Base-by-base conservation (phyloP, 306 rosid genomes). In the Medicago ruthenica region DNA sequence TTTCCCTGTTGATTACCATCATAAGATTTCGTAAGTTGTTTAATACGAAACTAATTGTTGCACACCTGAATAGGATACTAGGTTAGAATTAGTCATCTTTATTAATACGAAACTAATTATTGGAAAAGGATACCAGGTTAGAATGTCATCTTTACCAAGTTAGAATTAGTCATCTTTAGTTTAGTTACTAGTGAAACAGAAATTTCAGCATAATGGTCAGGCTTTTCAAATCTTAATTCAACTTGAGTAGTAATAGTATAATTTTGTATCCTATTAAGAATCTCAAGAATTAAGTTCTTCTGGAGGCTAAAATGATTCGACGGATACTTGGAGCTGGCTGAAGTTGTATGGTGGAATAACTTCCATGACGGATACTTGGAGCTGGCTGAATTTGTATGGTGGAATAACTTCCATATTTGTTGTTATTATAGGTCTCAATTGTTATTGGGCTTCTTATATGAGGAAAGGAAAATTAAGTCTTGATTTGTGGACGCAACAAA, bases 1-100 rank as follows among this genome's bases (percentile, higher is more conserved):
- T 85, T 76, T 69, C 81, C 83, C 53, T 84, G 58, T 79, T 82
- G 53, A 84, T 83, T 74, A 80, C 79, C 45, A 61, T 85, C 82
- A 84, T 83, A 64, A 62, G 78, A 82, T 72, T 81, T 80, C 44
- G 74, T 53, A 75, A 76, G 66, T 74, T 86, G 77, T 80, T 64
- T 79, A 48, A 67, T 81, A 73, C 79, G 24, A 66, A 81, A 71
- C 54, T 65, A 47, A 36, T 73, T 67, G 82, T 65, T 76, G 62
- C 85, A 79, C 83, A 31, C 62, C 78, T 60, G 76, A 79, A 31
- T 79, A 5, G 37, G 37, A 34, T 1, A 34, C 37, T 4, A 5
- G 6, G 37, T 34, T 34, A 34, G 37, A 34, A 34, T 6, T 34
- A 34, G 67, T 74, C 18, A 70, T 79, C 65, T 79, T 51, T 45